A percentile compares a stretch with the other conserved stretches of the same genome.
phyloP scores from a whole-genome alignment of 2,329 filamentous ascomycete species.

The Penicillium sclerotiorum region DNA sequence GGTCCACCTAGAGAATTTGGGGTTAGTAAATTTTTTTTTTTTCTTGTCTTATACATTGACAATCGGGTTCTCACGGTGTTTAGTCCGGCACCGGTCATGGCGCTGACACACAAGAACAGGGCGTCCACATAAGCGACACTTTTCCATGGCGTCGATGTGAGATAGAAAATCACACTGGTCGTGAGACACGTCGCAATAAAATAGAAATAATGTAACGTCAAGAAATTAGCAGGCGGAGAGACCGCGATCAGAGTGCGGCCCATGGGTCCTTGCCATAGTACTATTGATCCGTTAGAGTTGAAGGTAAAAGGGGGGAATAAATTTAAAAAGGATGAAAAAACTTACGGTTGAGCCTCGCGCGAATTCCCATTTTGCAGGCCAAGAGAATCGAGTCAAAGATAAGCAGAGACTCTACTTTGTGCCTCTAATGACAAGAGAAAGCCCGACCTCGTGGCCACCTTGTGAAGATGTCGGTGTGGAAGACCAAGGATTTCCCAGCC shows the following conservation, averaged over 20 bases:
- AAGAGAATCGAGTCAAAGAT: background rate
- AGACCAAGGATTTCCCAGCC: too few species aligned
- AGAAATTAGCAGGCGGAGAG: slow-evolving; percentile 57
- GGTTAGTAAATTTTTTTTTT: slow-evolving; percentile 2
- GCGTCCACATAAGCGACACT: slow-evolving; percentile 64
- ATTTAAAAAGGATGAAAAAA: background rate
- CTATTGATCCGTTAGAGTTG: background rate
- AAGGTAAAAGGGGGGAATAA: background rate
- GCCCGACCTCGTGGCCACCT: background rate
- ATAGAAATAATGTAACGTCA: slow-evolving; percentile 68
- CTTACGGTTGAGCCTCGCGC: slow-evolving; percentile 10
- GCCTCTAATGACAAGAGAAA: slow-evolving; percentile 2
- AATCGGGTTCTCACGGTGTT: slow-evolving; percentile 63
- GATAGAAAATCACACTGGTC: slow-evolving; percentile 62
- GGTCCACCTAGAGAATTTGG: slow-evolving; percentile 35
- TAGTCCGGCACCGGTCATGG: slow-evolving; percentile 68
- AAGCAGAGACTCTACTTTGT: background rate
- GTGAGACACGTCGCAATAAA: slow-evolving; percentile 61
- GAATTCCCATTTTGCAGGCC: slow-evolving; percentile 1
- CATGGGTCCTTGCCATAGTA: slow-evolving; percentile 20
- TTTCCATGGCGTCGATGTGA: slow-evolving; percentile 53
- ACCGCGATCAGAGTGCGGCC: slow-evolving; percentile 28
- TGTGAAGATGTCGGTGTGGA: slow-evolving; percentile 9
- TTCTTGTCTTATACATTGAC: slow-evolving; percentile 27
- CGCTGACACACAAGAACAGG: slow-evolving; percentile 67